A percentile compares a stretch with the other conserved stretches of the same genome.
Evolutionary conservation across 495 filamentous ascomycete genomes (phyloP).

Genomic region (Aspergillus incahuasiensis): DNA sequence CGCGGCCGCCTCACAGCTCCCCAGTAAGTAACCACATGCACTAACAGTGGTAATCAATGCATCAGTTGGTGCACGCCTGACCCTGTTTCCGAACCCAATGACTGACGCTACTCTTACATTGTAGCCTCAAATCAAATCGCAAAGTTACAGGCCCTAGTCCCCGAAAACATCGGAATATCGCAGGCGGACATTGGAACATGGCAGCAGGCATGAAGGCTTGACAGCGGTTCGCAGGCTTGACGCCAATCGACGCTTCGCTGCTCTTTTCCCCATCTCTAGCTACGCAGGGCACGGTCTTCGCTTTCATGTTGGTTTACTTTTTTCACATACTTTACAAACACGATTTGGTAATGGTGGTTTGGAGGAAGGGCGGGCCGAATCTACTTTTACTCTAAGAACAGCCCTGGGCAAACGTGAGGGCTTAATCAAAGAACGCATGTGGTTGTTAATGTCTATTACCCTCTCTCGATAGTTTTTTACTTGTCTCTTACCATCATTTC

Average conservation of each 20-base stretch:
- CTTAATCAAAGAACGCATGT: no score
- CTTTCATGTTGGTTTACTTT: background rate
- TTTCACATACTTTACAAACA: background rate
- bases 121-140: conserved; percentile 28
- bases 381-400: no score
- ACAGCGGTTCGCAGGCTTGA: background rate
- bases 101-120: background rate
- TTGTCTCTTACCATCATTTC: no score
- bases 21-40: conserved; percentile 26
- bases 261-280: no score
- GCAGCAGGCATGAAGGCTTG: conserved; percentile 23
- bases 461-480: no score
- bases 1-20: conserved; percentile 27
- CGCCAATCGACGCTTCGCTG: background rate
- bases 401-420: no score
- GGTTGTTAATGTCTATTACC: no score
- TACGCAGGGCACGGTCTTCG: no score
- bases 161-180: conserved; percentile 38
- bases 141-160: conserved; percentile 27
- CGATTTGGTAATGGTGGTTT: no score
- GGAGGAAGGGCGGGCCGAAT: no score
- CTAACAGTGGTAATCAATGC: background rate
- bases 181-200: conserved; percentile 31
- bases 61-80: background rate
- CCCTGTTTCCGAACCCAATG: background rate